phyloP scores from a whole-genome alignment of 2,329 filamentous ascomycete genomes.

The Aspergillus udagawae region DNA sequence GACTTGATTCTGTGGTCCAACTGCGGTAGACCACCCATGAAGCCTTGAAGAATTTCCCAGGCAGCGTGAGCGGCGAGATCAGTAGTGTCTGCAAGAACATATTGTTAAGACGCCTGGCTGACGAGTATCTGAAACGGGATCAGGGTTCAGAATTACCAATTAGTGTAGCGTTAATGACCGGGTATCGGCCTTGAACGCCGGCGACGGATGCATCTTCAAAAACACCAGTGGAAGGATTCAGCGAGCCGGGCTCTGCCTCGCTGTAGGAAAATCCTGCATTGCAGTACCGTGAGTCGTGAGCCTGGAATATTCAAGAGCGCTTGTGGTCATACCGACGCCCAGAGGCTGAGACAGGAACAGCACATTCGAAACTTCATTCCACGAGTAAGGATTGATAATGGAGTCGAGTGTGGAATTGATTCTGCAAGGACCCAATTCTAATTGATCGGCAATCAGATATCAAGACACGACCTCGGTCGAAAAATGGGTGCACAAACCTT shows the following conservation, averaged over 20 bases:
- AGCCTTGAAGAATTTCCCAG: conserved; percentile 55
- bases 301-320: not conserved
- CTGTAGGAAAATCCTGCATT: conserved; percentile 32
- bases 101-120: not conserved
- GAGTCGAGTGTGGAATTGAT: conserved; percentile 44
- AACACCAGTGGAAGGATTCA: conserved; percentile 42
- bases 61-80: conserved; percentile 53
- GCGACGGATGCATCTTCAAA: conserved; percentile 44
- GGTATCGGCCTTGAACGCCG: conserved; percentile 45
- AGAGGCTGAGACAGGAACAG: conserved; percentile 60
- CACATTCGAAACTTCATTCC: conserved; percentile 58
- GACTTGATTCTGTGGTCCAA: conserved; percentile 48
- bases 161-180: conserved; percentile 47
- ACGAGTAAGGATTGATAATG: conserved; percentile 55
- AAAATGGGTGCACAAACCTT: conserved; percentile 24
- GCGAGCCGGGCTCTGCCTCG: conserved; percentile 35
- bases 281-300: not conserved
- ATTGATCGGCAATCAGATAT: conserved; percentile 11
- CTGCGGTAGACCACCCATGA: conserved; percentile 47
- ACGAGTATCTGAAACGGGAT: not conserved
- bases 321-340: conserved; percentile 44
- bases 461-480: not conserved
- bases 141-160: conserved; percentile 27
- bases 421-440: conserved; percentile 41
- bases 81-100: conserved; percentile 45